Evolutionary conservation across 805 yeast genomes (phyloP), one percentile per base, ranked within the genome.

Genomic region (Kodamaea kaohsiungensis): DNA sequence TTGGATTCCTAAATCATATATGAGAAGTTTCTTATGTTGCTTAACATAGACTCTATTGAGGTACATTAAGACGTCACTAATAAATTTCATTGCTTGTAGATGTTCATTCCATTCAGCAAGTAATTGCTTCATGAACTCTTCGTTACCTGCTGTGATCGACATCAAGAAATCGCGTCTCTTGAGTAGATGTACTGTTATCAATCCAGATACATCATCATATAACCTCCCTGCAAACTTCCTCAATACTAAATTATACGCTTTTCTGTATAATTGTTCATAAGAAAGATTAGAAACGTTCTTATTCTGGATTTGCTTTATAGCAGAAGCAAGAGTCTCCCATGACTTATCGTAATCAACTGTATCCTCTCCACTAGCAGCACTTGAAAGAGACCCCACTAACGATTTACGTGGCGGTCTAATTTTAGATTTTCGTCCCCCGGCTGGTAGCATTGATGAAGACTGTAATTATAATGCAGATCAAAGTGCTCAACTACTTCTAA

Each of bases 41-140:
- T 83, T 85, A 25, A 91, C 88, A 61, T 88, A 91, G 0, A 89
- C 96, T 45, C 96, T 79, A 65, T 91, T 96, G 65, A 92, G 69
- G 64, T 91, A 91, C 88, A 91, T 86, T 65, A 90, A 72, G 2
- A 91, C 89, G 67, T 92, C 96, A 61, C 92, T 82, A 45, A 90
- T 81, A 79, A 89, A 83, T 58, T 89, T 79, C 86, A 89, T 88
- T 48, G 87, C 79, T 40, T 85, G 77, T 39, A 85, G 67, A 65
- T 88, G 93, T 48, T 85, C 89, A 38, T 82, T 78, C 96, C 97
- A 91, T 53, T 79, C 81, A 2, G 55, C 49, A 2, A 75, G 61
- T 7, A 79, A 61, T 3, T 65, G 65, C 43, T 67, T 68, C 57
- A 82, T 61, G 45, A 78, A 71, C 18, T 66, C 72, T 52, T 69